Evolutionary conservation across 345 rosid species (phyloP).

Genomic region (Melastoma malabathricum): DNA sequence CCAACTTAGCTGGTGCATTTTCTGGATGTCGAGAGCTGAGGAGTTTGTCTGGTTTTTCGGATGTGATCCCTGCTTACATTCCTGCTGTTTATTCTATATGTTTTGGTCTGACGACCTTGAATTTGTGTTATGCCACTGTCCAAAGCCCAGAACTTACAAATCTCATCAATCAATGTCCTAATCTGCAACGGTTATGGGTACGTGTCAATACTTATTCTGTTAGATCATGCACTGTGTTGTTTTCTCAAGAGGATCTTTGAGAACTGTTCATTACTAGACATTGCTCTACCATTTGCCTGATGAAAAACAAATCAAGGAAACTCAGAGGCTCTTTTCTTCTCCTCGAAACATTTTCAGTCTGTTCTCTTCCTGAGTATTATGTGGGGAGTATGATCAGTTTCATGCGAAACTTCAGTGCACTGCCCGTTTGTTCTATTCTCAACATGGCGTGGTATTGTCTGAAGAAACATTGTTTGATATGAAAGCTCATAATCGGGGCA

Average conservation of each 20-base stretch:
- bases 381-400: too few species aligned
- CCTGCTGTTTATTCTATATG: constrained; percentile 66
- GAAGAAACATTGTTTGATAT: too few species aligned
- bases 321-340: too few species aligned
- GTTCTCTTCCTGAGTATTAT: too few species aligned
- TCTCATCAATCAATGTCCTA: constrained; percentile 54
- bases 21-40: constrained; percentile 50
- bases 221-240: background rate
- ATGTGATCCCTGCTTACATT: constrained; percentile 64
- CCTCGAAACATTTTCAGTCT: too few species aligned
- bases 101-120: constrained; percentile 55
- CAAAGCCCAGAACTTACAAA: constrained; percentile 50
- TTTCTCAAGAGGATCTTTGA: background rate
- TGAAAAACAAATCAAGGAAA: too few species aligned
- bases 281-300: too few species aligned
- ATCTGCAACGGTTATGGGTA: constrained; percentile 78
- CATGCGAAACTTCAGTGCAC: too few species aligned
- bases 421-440: too few species aligned
- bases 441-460: too few species aligned
- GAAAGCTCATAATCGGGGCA: too few species aligned
- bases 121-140: constrained; percentile 73
- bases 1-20: constrained; percentile 45
- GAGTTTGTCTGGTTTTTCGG: constrained; percentile 87
- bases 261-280: too few species aligned
- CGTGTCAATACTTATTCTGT: constrained; percentile 5